Evolutionary conservation across 2,329 filamentous ascomycete genomes (phyloP), one percentile per base, ranked within the genome.

Genomic region (Gyromitra esculenta): DNA sequence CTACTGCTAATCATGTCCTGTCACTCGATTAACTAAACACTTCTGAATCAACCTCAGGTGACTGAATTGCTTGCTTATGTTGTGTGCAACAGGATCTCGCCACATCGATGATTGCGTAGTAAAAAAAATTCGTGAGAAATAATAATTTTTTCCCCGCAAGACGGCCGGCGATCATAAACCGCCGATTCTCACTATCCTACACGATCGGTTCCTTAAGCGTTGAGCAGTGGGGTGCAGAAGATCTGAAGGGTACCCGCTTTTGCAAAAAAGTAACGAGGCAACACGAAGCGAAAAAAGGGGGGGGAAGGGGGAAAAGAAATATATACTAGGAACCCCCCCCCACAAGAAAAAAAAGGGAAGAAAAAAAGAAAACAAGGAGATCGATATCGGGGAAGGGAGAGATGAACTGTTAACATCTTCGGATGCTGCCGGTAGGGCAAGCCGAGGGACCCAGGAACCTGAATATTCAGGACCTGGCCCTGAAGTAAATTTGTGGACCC

Each of bases 171-270:
- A 64, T 65, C 72, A 45, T 43, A 71, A 62, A 70, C 25, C 56
- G 13, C 59, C 72, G 72, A 75, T 75, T 70, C 41, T 75, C 57
- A 69, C 56, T 35, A 75, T 31, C 56, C 56, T 18, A 41, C 57
- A 35, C 65, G 65, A 75, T 75, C 65, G 59, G 59, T 37, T 39
- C 43, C 15, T 64, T 64, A 59, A 52, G 59, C 59, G 59, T 71
- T 75, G 72, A 64, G 65, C 57, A 75, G 59, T 50, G 65, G 66
- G 66, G 72, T 75, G 41, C 72, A 75, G 65, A 59, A 70, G 72
- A 64, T 70, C 57, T 70, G 50, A 64, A 48, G 43, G 37, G 18
- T 57, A 69, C 56, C 71, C 71, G 71, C 56, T 60, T 45, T 45
- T 52, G 45, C 45, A 35, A 70, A 64, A 64, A 56, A 60, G 31